Evolutionary conservation across 768 basidiomycete genomes (phyloP), one percentile per base, ranked within the genome.

Genomic region (Paxillus involutus): DNA sequence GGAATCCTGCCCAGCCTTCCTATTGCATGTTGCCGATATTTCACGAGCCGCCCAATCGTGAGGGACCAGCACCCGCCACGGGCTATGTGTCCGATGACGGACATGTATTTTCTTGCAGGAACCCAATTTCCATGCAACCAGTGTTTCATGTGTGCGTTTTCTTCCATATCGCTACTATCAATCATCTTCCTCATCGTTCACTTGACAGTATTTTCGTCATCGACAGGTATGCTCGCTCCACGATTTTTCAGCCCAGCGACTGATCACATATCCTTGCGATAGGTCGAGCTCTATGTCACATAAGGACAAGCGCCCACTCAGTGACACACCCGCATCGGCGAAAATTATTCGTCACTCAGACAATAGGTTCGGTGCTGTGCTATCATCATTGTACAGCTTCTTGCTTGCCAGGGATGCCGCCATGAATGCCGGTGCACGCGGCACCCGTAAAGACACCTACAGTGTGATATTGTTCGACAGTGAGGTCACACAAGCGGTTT

Each of bases 11-110:
- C 1, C 73, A 74, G 49, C 78, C 80, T 6, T 82, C 80, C 1
- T 80, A 74, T 57, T 83, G 82, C 59, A 75, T 71, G 4, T 61
- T 82, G 8, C 80, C 80, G 0, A 65, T 81, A 26, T 78, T 84
- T 63, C 82, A 83, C 60, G 62, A 69, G 3, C 68, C 68, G 9
- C 51, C 61, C 6, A 60, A 62, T 29, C 57, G 64, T 81, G 79
- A 19, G 65, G 66, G 63, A 17, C 78, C 81, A 51, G 81, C 81
- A 0, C 48, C 4, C 26, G 26, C 26, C 4, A 6, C 67, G 2
- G 75, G 80, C 9, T 77, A 83, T 61, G 58, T 79, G 39, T 82
- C 81, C n/a, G 65, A 66, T 19, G 81, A 83, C 49, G 82, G 82
- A 0, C 82, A 83, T 59, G 52, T 68, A 6, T 83, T 80, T 56